Evolutionary conservation across 306 rosid genomes (phyloP).

Genomic region (Castanospermum australe): DNA sequence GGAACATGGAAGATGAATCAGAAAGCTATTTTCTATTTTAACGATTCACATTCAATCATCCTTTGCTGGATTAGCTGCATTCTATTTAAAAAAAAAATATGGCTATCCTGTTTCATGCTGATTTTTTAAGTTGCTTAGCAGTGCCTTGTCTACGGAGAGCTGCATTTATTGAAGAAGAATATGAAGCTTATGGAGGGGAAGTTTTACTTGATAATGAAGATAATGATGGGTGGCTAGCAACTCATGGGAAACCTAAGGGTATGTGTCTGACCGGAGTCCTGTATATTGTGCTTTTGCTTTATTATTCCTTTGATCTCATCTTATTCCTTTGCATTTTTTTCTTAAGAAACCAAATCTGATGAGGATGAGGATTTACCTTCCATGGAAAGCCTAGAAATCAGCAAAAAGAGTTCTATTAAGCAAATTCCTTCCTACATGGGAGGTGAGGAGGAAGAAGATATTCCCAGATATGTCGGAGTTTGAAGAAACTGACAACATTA

Average conservation of each 20-base stretch:
- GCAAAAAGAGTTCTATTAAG: constrained; percentile 52
- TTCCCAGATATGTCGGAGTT: constrained; percentile 92
- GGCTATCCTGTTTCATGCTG: constrained; percentile 14
- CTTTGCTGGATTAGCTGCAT: background rate
- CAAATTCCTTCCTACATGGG: constrained; percentile 53
- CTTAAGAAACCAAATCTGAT: constrained; percentile 55
- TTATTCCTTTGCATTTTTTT: constrained; percentile 8
- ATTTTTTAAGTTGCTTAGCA: constrained; percentile 34
- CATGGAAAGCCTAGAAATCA: constrained; percentile 78
- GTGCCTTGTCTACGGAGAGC: constrained; percentile 96
- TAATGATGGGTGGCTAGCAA: constrained; percentile 96
- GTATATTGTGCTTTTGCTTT: background rate
- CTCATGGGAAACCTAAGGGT: constrained; percentile 96
- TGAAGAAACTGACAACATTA: constrained; percentile 73
- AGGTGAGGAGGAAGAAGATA: constrained; percentile 79
- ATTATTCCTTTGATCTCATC: constrained; percentile 24
- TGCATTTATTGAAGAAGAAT: constrained; percentile 90
- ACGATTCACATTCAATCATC: background rate
- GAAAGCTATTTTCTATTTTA: background rate
- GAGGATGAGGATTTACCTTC: constrained; percentile 89
- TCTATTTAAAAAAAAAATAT: no score
- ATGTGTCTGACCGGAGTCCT: background rate
- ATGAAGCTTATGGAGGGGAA: constrained; percentile 96
- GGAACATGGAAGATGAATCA: background rate
- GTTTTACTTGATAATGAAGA: constrained; percentile 91